Evolutionary conservation across 352 stramenopile species (phyloP).

Genomic region (Globisporangium paddicum): DNA sequence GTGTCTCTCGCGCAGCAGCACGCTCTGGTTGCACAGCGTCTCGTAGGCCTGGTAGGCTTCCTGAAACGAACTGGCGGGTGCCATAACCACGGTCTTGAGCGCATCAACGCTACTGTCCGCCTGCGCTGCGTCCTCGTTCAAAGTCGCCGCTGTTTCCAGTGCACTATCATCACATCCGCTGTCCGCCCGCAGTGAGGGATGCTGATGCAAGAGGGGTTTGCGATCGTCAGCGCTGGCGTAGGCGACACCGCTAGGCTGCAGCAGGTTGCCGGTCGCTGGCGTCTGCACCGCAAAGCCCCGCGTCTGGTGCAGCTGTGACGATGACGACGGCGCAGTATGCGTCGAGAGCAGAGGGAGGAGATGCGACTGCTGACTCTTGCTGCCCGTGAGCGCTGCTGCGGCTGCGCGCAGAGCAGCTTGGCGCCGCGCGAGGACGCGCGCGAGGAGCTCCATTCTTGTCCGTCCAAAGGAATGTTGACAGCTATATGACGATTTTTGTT

Average conservation of each 20-base stretch:
- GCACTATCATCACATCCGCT: too few species aligned
- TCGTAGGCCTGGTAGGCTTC: background rate
- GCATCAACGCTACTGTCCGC: background rate
- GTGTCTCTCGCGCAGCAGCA: constrained; percentile 28
- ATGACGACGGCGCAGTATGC: background rate
- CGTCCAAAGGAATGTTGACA: too few species aligned
- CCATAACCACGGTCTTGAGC: constrained; percentile 10
- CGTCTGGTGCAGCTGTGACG: background rate
- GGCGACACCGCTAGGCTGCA: background rate
- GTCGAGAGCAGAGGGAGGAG: background rate
- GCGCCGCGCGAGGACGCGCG: background rate
- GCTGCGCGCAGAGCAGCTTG: background rate
- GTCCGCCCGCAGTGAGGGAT: background rate
- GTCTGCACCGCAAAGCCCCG: background rate
- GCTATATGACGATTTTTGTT: too few species aligned
- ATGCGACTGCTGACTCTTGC: background rate
- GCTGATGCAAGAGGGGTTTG: too few species aligned
- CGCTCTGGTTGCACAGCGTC: constrained; percentile 11
- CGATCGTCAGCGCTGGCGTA: too few species aligned
- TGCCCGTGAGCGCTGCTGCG: background rate
- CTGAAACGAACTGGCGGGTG: background rate
- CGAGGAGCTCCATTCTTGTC: constrained; percentile 7
- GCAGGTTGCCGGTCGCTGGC: background rate
- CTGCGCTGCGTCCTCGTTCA: background rate
- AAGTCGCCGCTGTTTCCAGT: background rate